A percentile compares a stretch with the other conserved stretches of the same genome.
Evolutionary conservation across 768 basidiomycete species (phyloP).

Genomic region (Russula sp.): DNA sequence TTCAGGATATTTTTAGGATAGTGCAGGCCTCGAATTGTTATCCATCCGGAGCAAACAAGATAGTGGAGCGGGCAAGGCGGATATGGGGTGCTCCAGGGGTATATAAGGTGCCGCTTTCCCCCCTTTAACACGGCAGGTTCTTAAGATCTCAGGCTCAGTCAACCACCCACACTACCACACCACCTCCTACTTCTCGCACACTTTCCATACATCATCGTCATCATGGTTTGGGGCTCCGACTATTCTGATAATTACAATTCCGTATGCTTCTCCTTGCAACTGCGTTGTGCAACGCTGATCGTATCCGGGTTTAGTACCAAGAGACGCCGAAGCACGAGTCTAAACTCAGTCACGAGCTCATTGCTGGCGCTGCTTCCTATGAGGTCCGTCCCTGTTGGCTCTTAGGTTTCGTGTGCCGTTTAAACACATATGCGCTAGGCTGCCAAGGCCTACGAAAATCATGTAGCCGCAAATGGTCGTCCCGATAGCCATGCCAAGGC

Average conservation of each 20-base stretch:
- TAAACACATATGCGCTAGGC: constrained; percentile 35
- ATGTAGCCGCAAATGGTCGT: constrained; percentile 42
- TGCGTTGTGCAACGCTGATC: background rate
- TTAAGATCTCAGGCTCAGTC: background rate
- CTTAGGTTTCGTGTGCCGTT: background rate
- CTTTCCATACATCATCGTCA: background rate
- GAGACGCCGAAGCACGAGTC: constrained; percentile 36
- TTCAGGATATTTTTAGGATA: background rate
- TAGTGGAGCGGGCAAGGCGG: too few species aligned
- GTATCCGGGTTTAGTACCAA: background rate
- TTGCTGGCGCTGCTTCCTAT: constrained; percentile 60
- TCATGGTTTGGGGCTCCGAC: constrained; percentile 2
- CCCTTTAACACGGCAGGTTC: background rate
- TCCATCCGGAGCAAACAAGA: too few species aligned
- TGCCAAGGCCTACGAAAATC: constrained; percentile 54
- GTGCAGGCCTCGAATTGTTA: too few species aligned
- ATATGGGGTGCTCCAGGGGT: background rate
- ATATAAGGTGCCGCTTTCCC: background rate
- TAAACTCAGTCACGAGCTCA: constrained; percentile 51
- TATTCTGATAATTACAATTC: background rate
- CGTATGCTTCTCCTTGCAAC: background rate
- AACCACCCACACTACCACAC: too few species aligned
- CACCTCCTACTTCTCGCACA: background rate
- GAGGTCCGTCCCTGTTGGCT: constrained; percentile 34
- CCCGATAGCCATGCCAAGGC: constrained; percentile 44